These are phyloP conservation scores for Boletales sp. DNA, from an alignment of 768 basidiomycete species.

Conservation along the genomic window DNA sequence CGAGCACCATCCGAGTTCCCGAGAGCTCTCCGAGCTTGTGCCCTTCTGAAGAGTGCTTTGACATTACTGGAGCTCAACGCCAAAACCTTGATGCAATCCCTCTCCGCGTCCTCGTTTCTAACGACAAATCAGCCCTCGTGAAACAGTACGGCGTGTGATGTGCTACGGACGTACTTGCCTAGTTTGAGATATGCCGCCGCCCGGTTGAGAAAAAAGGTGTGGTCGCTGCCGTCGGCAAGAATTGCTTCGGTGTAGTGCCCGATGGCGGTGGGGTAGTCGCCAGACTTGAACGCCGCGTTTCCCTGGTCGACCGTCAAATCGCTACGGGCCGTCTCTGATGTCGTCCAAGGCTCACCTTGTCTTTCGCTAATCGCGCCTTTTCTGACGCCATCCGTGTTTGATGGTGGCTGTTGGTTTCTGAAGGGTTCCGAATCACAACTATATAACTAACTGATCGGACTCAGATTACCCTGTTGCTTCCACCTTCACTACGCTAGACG, in stretches of 20 bases:
- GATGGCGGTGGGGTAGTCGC: slow-evolving; percentile 73
- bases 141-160: not conserved
- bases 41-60: slow-evolving; percentile 78
- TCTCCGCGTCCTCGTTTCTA: slow-evolving; percentile 76
- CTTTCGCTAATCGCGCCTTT: slow-evolving; percentile 33
- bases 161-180: slow-evolving; percentile 71
- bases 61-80: slow-evolving; percentile 54
- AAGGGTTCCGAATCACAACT: not conserved
- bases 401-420: slow-evolving; percentile 4
- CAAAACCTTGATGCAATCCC: slow-evolving; percentile 73
- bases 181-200: slow-evolving; percentile 92
- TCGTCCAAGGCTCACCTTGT: slow-evolving; percentile 18
- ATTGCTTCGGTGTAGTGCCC: slow-evolving; percentile 86
- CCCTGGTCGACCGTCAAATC: slow-evolving; percentile 48
- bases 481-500: not conserved
- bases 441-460: too few relatives aligned
- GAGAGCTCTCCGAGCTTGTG: slow-evolving; percentile 62
- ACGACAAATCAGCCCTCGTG: slow-evolving; percentile 1
- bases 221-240: slow-evolving; percentile 62
- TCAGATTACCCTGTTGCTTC: not conserved
- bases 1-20: slow-evolving; percentile 55
- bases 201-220: slow-evolving; percentile 82
- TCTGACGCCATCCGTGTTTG: slow-evolving; percentile 30
- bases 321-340: not conserved
- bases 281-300: slow-evolving; percentile 80